phyloP scores from a whole-genome alignment of 768 basidiomycete genomes.

The Favolaschia claudopus region DNA sequence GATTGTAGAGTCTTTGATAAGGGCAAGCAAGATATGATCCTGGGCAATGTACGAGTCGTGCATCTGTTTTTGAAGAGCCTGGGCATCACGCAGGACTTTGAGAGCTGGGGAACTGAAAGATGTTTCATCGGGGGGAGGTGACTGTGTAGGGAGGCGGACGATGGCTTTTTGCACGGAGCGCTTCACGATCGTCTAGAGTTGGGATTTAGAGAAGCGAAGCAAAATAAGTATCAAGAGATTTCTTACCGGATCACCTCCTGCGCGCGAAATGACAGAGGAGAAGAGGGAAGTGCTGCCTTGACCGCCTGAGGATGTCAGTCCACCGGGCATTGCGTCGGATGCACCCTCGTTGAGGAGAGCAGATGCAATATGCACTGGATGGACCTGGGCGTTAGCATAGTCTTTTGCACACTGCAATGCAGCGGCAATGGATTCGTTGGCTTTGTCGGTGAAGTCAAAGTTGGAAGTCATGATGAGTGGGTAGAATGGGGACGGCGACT shows the following conservation, averaged over 20 bases:
- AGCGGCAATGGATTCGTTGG: slow-evolving; percentile 70
- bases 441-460: slow-evolving; percentile 88
- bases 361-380: slow-evolving; percentile 85
- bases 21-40: slow-evolving; percentile 88
- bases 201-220: not conserved
- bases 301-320: slow-evolving; percentile 35
- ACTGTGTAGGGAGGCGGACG: slow-evolving; percentile 83
- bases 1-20: slow-evolving; percentile 78
- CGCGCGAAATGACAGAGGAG: slow-evolving; percentile 76
- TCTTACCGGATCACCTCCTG: slow-evolving; percentile 87
- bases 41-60: slow-evolving; percentile 93
- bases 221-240: slow-evolving; percentile 14
- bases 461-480: slow-evolving; percentile 53
- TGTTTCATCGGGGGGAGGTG: slow-evolving; percentile 85
- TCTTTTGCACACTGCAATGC: slow-evolving; percentile 87
- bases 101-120: slow-evolving; percentile 62
- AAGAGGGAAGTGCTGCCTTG: slow-evolving; percentile 70
- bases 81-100: slow-evolving; percentile 78
- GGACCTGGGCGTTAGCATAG: slow-evolving; percentile 70
- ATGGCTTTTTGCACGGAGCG: slow-evolving; percentile 79
- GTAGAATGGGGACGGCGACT: not conserved
- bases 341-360: slow-evolving; percentile 78
- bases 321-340: slow-evolving; percentile 44
- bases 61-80: slow-evolving; percentile 81
- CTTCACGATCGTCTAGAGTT: slow-evolving; percentile 59